phyloP scores from a whole-genome alignment of 31 red algal genomes.

The Odonthalia washingtoniensis region DNA sequence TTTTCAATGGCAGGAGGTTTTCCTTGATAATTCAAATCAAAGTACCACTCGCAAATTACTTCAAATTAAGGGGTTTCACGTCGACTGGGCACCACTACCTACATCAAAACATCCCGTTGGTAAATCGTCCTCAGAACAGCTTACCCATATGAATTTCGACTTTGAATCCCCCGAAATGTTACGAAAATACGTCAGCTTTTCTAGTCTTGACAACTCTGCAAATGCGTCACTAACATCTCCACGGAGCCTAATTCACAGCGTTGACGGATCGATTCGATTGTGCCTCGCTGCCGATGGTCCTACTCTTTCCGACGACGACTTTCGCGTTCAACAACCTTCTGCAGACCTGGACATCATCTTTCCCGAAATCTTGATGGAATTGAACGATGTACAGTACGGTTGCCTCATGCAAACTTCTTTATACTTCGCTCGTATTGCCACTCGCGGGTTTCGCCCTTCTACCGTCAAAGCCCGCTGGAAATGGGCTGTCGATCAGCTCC shows the following conservation, averaged over 20 bases:
- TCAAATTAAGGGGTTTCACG: slow-evolving; percentile 56
- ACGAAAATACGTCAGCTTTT: slow-evolving; percentile 38
- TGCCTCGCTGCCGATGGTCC: slow-evolving; percentile 20
- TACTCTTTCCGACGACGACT: background rate
- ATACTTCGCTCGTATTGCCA: slow-evolving; percentile 75
- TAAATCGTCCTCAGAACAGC: no score
- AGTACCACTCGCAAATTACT: slow-evolving; percentile 59
- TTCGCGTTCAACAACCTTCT: slow-evolving; percentile 16
- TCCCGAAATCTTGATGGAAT: slow-evolving; percentile 43
- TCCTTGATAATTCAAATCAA: slow-evolving; percentile 47
- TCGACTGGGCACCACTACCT: slow-evolving; percentile 64
- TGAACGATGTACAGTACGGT: slow-evolving; percentile 75
- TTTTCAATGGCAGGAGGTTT: slow-evolving; percentile 57
- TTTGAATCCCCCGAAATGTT: slow-evolving; percentile 68
- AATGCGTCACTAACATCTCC: background rate
- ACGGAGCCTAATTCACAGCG: slow-evolving; percentile 33
- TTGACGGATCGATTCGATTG: slow-evolving; percentile 64
- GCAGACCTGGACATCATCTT: slow-evolving; percentile 67
- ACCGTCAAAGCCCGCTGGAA: slow-evolving; percentile 72
- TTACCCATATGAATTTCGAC: background rate
- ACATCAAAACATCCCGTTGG: no score
- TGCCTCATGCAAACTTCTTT: slow-evolving; percentile 71
- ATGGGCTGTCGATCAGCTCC: slow-evolving; percentile 88
- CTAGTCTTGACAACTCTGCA: background rate
- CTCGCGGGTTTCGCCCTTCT: slow-evolving; percentile 70